Evolutionary conservation across 495 filamentous ascomycete genomes (phyloP), one percentile per base, ranked within the genome.

Genomic region (Hypoxylon fragiforme): DNA sequence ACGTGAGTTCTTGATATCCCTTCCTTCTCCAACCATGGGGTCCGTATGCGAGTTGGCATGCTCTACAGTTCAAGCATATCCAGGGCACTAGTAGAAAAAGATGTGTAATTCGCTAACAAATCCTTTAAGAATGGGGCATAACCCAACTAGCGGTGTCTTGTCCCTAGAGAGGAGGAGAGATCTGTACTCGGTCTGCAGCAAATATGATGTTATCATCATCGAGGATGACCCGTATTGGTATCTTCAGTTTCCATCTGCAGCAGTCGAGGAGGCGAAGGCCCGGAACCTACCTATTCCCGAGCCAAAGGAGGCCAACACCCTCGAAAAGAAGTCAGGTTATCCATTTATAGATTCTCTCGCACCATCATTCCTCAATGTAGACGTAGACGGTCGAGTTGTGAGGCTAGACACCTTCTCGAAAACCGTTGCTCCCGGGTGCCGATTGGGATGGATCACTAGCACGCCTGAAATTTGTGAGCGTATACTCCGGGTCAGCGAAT

Each of bases 221-320:
- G 92, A 97, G 71, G 92, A 97, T 65, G 91, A 95, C 48, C 92
- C 92, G 2, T 97, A 97, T 72, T 97, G 91, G 89, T 92, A 94
- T 64, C 79, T 97, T 9, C 92, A 96, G 63, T 96, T 81, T 59
- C 89, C 89, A 1, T 89, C 86, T 2, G 84, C 85, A 3, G 73
- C 76, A 28, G 13, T 56, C 32, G 71, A 71, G 42, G 69, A 84
- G 73, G 66, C 81, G 63, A 66, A 83, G 71, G 69, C 73, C 12
- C 54, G 70, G 12, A 59, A 64, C 26, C 44, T 53, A 5, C 58
- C 61, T 4, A 44, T 50, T 7, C 66, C 64, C 0, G 64, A 59
- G 9, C 44, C 57, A 13, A 50, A 57, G 22, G 35, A 40, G 12
- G 55, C 50, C 13, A 58, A 60, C 32, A 62, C 56, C 14, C 55